Evolutionary conservation across 2,329 filamentous ascomycete genomes (phyloP), one percentile per base, ranked within the genome.

Genomic region (Exophiala spinifera): DNA sequence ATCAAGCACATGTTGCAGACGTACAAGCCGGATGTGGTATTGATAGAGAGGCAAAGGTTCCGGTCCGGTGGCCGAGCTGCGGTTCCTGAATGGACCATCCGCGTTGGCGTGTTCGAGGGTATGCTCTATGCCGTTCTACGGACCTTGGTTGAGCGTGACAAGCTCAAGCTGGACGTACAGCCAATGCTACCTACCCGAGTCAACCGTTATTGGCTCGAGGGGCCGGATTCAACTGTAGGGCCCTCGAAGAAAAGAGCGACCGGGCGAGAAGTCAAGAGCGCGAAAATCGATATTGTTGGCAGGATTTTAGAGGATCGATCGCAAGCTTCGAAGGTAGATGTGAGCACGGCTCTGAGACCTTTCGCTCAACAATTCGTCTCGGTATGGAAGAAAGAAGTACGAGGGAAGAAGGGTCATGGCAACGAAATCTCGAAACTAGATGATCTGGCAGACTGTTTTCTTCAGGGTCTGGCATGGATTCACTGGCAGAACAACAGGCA

Each of bases 11-110:
- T 85, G 0, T 62, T 85, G 0, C 61, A 63, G 13, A 58, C 67
- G 0, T 76, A 84, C 51, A 68, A 76, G 0, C 88, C 89, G 0
- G 84, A 83, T 2, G 79, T 87, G 49, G 76, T 95, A 25, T 74
- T 94, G 1, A 90, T 95, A 53, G 83, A 86, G 64, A 75, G 81
- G 1, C 83, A 86, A 61, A 76, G 83, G 10, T 85, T 76, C 52
- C 84, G 89, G 2, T 85, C 83, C 2, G 79, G 77, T n/a, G 81
- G 86, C 7, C 78, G 74, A 0, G 72, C 81, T 0, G 79, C 83
- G 0, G 83, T 95, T 1, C 81, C 85, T 56, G 88, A 95, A 70
- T 95, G 89, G 89, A 92, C 89, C 2, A 68, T 94, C 37, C 78
- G 88, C 1, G 89, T 95, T 7, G 92, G 92, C 61, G 85, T 87